Conservation (phyloP, 352 stramenopile genomes). For the Hyaloperonospora brassicae region DNA sequence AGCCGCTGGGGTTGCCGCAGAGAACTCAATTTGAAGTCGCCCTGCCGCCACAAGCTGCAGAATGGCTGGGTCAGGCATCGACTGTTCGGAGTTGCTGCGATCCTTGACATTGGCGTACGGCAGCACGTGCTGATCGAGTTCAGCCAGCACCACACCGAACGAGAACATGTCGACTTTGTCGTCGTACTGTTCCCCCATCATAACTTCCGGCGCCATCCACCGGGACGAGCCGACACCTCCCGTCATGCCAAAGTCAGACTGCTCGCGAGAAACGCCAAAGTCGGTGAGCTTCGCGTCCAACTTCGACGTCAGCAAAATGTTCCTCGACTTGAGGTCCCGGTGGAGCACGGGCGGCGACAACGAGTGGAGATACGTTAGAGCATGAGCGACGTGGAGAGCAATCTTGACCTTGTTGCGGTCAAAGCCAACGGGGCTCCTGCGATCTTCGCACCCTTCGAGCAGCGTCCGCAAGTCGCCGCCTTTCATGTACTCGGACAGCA, state of each 20-base stretch:
- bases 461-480: slow-evolving; percentile 30
- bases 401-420: slow-evolving; percentile 28
- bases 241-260: slow-evolving; percentile 30
- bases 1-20: slow-evolving; percentile 10
- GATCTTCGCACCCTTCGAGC: slow-evolving; percentile 26
- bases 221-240: slow-evolving; percentile 30
- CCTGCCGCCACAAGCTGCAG: slow-evolving; percentile 43
- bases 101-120: slow-evolving; percentile 30
- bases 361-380: slow-evolving; percentile 36
- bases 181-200: slow-evolving; percentile 37
- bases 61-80: slow-evolving; percentile 30
- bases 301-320: slow-evolving; percentile 8
- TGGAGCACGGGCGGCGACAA: slow-evolving; percentile 23
- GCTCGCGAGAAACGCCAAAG: slow-evolving; percentile 33
- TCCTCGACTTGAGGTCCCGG: too few relatives aligned
- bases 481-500: slow-evolving; percentile 47
- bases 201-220: slow-evolving; percentile 41
- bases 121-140: slow-evolving; percentile 29
- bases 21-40: slow-evolving; percentile 34
- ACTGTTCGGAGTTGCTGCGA: slow-evolving; percentile 12
- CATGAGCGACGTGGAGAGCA: slow-evolving; percentile 26
- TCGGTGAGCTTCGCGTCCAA: slow-evolving; percentile 30
- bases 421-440: slow-evolving; percentile 16
- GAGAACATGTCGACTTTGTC: slow-evolving; percentile 44
- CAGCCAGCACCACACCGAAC: slow-evolving; percentile 35